Evolutionary conservation across 306 rosid genomes (phyloP), one percentile per base, ranked within the genome.

Genomic region (Alnus rubra): DNA sequence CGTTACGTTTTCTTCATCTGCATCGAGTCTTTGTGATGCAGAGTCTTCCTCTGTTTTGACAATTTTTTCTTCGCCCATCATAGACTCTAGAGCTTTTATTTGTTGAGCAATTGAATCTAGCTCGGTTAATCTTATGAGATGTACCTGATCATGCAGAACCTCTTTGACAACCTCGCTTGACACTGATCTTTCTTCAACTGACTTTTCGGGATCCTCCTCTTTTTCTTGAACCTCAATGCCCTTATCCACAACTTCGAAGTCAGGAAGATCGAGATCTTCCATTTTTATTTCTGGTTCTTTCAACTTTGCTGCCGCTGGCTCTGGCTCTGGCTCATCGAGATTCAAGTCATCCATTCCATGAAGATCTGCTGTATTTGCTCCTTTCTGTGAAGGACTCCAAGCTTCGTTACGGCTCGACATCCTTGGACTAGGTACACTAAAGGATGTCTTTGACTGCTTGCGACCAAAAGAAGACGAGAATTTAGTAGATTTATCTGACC

Each of bases 21-120:
- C 94, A 73, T 91, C 96, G 50, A 96, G 80, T 65, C 87, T 86
- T 60, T 87, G 96, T 53, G 92, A 79, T 28, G 68, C 88, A 15
- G 73, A 76, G 79, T 89, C 94, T 16, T 89, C 91, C 13, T 91
- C 90, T 10, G 54, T 78, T 44, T 74, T 82, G 69, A 74, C 15
- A 42, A 13, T 51, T 13, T 58, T 83, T 58, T 85, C 96, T 30
- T 83, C 87, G 69, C 88, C 90, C 93, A 96, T 93, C 88, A 91
- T 88, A 31, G 96, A 89, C 75, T 96, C 98, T 1, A 96, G 93
- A 70, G 96, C 97, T 79, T 93, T 96, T 81, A 96, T 93, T 88
- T 93, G 97, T 84, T 93, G 94, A 2, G 98, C 97, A 78, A 93
- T 91, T 31, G 94, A 93, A 82, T 93, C 97, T 75, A 96, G 93